phyloP scores from a whole-genome alignment of 2,329 filamentous ascomycete genomes.

The Bipolaris oryzae region DNA sequence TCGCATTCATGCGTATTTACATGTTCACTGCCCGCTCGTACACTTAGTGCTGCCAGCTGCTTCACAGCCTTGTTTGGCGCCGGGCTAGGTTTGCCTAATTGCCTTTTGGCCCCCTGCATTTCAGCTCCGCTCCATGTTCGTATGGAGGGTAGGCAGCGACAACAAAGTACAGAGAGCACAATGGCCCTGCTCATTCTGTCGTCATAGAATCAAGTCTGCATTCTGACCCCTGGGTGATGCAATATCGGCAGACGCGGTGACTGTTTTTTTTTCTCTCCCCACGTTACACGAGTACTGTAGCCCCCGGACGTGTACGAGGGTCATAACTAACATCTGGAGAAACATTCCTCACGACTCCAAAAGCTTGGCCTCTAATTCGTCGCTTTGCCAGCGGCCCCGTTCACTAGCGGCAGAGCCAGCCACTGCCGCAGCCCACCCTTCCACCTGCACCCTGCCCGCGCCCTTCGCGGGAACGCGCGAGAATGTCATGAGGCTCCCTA shows the following conservation, averaged over 20 bases:
- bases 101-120: slow-evolving; percentile 1
- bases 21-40: not conserved
- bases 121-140: not conserved
- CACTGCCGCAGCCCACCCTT: slow-evolving; percentile 34
- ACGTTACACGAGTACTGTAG: slow-evolving; percentile 9
- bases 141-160: too few relatives aligned
- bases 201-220: slow-evolving; percentile 5
- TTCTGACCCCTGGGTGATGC: not conserved
- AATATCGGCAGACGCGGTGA: slow-evolving; percentile 25
- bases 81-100: slow-evolving; percentile 2
- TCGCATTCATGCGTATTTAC: not conserved
- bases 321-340: slow-evolving; percentile 1
- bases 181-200: not conserved
- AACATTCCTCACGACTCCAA: slow-evolving; percentile 10
- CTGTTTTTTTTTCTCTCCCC: slow-evolving; percentile 20
- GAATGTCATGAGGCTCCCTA: slow-evolving; percentile 34
- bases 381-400: slow-evolving; percentile 2
- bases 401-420: slow-evolving; percentile 26
- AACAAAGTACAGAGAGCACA: too few relatives aligned
- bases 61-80: not conserved
- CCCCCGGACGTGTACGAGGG: not conserved
- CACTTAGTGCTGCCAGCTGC: not conserved
- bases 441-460: slow-evolving; percentile 16
- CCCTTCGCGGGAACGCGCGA: slow-evolving; percentile 14
- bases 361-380: slow-evolving; percentile 2